phyloP scores from a whole-genome alignment of 1,284 basidiomycete genomes.

The Melampsora larici-populina region DNA sequence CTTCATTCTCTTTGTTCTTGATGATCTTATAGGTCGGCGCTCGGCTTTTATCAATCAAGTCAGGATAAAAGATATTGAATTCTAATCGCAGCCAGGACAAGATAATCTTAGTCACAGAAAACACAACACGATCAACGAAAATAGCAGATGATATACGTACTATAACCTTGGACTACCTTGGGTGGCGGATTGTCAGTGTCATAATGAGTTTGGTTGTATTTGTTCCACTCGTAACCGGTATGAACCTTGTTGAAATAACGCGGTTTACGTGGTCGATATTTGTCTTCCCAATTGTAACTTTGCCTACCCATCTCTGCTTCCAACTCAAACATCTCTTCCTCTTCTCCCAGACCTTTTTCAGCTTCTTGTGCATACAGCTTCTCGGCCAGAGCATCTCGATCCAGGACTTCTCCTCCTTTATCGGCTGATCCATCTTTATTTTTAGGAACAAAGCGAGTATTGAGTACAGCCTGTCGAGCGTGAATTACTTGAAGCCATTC shows the following conservation, averaged over 20 bases:
- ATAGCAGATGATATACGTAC: conserved; percentile 20
- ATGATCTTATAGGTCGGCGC: conserved; percentile 57
- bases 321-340: conserved; percentile 87
- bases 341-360: conserved; percentile 86
- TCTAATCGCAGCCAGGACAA: conserved; percentile 51
- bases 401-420: conserved; percentile 54
- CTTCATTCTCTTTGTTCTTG: conserved; percentile 66
- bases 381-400: conserved; percentile 76
- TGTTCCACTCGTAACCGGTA: conserved; percentile 99
- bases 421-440: conserved; percentile 48
- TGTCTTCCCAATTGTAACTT: conserved; percentile 96
- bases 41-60: conserved; percentile 92
- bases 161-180: conserved; percentile 97
- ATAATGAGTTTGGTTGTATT: conserved; percentile 98
- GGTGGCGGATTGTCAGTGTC: conserved; percentile 95
- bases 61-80: conserved; percentile 94
- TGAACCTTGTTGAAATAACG: conserved; percentile 98
- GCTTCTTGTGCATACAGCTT: conserved; percentile 70
- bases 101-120: conserved; percentile 38
- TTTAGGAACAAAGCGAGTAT: conserved; percentile 79
- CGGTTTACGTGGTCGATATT: conserved; percentile 96
- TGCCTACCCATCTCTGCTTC: conserved; percentile 79
- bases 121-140: conserved; percentile 7
- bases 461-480: conserved; percentile 60
- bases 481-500: conserved; percentile 41